Percentiles rank a stretch among this genome's conserved stretches.
Evolutionary conservation across 2,329 filamentous ascomycete genomes (phyloP).

Genomic region (Sphaerostilbella broomeana): DNA sequence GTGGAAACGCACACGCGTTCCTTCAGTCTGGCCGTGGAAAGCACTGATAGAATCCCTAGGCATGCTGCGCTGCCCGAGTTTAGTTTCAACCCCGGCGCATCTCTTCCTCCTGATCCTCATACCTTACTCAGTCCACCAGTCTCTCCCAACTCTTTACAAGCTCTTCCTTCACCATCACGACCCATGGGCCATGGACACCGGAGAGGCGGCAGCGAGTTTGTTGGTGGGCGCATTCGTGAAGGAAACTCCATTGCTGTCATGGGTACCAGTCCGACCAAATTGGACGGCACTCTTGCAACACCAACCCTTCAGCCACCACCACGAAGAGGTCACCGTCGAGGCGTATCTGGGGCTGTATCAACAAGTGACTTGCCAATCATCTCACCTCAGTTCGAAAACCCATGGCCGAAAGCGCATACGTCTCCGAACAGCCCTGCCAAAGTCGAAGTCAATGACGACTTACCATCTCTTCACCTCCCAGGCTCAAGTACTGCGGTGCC

Average conservation of each 20-base stretch:
- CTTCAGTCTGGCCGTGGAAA: conserved; percentile 25
- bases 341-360: conserved; percentile 69
- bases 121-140: conserved; percentile 48
- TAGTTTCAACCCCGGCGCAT: conserved; percentile 48
- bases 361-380: conserved; percentile 74
- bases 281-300: conserved; percentile 50
- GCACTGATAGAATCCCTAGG: conserved; percentile 20
- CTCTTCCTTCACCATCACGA: conserved; percentile 50
- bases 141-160: conserved; percentile 45
- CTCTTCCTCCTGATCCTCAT: conserved; percentile 27
- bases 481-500: conserved; percentile 5
- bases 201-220: conserved; percentile 79
- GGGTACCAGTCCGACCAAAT: conserved; percentile 64
- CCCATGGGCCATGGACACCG: conserved; percentile 65
- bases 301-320: conserved; percentile 42
- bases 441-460: conserved; percentile 24
- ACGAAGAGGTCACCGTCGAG: conserved; percentile 64
- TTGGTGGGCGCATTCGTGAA: conserved; percentile 62
- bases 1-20: conserved; percentile 38
- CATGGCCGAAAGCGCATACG: conserved; percentile 51
- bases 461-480: conserved; percentile 6
- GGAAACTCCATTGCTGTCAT: conserved; percentile 54
- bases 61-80: conserved; percentile 46
- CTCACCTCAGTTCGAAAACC: conserved; percentile 43
- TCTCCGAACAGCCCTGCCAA: conserved; percentile 56